These are phyloP conservation scores for Boletus bicolor DNA, from an alignment of 768 basidiomycete genomes.

Conservation along the genomic window DNA sequence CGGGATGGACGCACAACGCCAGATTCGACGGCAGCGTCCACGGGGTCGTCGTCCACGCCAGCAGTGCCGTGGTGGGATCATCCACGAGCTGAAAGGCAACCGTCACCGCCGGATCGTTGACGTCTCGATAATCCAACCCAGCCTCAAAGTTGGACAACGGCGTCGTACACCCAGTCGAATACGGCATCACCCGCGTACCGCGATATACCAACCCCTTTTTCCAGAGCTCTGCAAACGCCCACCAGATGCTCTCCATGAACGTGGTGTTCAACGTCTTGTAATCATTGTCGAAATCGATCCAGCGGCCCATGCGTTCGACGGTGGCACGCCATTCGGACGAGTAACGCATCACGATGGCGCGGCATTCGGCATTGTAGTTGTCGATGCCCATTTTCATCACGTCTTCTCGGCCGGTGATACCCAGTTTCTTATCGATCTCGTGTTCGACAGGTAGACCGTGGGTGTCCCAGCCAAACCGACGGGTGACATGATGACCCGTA, in stretches of 20 bases:
- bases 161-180: constrained; percentile 94
- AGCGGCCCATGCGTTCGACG: constrained; percentile 97
- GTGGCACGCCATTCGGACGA: constrained; percentile 90
- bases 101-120: constrained; percentile 93
- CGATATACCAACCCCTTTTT: constrained; percentile 91
- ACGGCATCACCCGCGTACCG: constrained; percentile 95
- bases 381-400: constrained; percentile 95
- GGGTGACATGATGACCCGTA: constrained; percentile 86
- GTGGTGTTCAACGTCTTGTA: constrained; percentile 94
- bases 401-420: constrained; percentile 89
- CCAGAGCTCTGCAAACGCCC: constrained; percentile 95
- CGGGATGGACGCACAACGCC: constrained; percentile 92
- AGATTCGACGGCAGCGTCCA: constrained; percentile 98
- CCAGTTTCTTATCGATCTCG: constrained; percentile 96
- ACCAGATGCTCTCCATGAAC: constrained; percentile 99
- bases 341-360: constrained; percentile 97
- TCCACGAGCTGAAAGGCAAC: constrained; percentile 91
- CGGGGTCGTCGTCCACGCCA: constrained; percentile 99
- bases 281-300: constrained; percentile 99
- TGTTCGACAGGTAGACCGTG: constrained; percentile 99
- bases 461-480: constrained; percentile 98
- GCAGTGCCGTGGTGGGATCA: constrained; percentile 82
- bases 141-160: constrained; percentile 98
- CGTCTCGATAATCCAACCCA: constrained; percentile 86
- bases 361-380: constrained; percentile 96